Conservation (phyloP, 305 asterid species). For the Galium porrigens region DNA sequence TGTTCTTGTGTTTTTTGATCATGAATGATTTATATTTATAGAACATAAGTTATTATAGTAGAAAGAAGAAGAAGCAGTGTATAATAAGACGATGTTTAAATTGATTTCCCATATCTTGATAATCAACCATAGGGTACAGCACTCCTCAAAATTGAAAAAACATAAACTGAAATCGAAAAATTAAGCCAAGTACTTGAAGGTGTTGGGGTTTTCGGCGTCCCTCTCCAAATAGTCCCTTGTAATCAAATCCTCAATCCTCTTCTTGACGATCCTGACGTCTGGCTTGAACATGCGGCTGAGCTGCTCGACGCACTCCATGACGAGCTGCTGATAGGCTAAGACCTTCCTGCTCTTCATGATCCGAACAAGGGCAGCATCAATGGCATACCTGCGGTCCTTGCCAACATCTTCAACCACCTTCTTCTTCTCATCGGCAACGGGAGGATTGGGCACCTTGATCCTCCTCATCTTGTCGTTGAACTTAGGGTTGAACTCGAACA, state of each 20-base stretch:
- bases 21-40: too few species aligned
- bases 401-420: slow-evolving; percentile 37
- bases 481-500: slow-evolving; percentile 74
- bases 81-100: too few species aligned
- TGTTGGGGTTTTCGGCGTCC: neutral
- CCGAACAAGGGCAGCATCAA: neutral
- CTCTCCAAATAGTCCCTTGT: slow-evolving; percentile 1
- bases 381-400: neutral
- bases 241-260: neutral
- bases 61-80: too few species aligned
- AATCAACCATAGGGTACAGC: neutral
- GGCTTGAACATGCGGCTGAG: neutral
- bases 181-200: slow-evolving; percentile 1
- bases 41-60: too few species aligned
- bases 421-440: slow-evolving; percentile 72
- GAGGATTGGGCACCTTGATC: slow-evolving; percentile 84
- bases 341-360: slow-evolving; percentile 4
- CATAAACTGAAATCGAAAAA: neutral
- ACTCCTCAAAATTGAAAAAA: too few species aligned
- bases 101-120: too few species aligned
- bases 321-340: neutral
- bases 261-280: neutral
- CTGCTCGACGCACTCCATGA: neutral
- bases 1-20: neutral
- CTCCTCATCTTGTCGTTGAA: slow-evolving; percentile 69